phyloP scores from a whole-genome alignment of 495 filamentous ascomycete genomes.

The Lasiosphaeria hispida region DNA sequence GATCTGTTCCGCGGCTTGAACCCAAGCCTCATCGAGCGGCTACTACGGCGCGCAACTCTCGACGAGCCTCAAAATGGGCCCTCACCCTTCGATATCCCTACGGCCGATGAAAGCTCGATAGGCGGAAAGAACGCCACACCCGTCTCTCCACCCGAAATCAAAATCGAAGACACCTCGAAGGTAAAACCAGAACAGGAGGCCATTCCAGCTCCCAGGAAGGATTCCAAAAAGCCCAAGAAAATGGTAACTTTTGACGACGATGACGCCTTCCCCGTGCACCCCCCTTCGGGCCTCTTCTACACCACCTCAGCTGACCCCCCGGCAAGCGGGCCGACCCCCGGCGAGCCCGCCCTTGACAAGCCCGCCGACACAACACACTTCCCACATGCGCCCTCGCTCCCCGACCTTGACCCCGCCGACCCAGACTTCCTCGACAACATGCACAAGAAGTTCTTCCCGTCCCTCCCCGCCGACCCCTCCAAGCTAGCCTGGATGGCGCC shows the following conservation, averaged over 20 bases:
- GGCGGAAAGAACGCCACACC: conserved; percentile 15
- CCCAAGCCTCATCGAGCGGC: conserved; percentile 67
- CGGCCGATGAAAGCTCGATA: conserved; percentile 18
- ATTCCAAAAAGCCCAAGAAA: conserved; percentile 26
- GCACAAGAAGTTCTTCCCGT: conserved; percentile 89
- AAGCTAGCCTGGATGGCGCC: conserved; percentile 88
- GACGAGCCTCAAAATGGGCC: conserved; percentile 51
- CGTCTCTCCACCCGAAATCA: conserved; percentile 11
- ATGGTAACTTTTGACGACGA: conserved; percentile 28
- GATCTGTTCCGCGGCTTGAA: conserved; percentile 71
- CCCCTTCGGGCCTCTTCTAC: conserved; percentile 28
- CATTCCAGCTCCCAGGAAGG: background rate
- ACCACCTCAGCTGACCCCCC: conserved; percentile 14
- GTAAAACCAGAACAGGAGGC: background rate
- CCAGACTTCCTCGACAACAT: conserved; percentile 79
- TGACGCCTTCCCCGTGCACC: conserved; percentile 17
- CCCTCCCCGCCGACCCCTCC: conserved; percentile 77
- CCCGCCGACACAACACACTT: conserved; percentile 35
- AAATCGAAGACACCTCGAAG: conserved; percentile 19
- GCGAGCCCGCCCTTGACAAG: conserved; percentile 39
- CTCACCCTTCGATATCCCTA: conserved; percentile 34
- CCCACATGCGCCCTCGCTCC: conserved; percentile 39
- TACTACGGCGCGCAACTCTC: conserved; percentile 76
- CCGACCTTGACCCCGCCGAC: conserved; percentile 77
- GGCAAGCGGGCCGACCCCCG: background rate